Conservation (phyloP, 306 rosid genomes). For the Rosa multiflora region DNA sequence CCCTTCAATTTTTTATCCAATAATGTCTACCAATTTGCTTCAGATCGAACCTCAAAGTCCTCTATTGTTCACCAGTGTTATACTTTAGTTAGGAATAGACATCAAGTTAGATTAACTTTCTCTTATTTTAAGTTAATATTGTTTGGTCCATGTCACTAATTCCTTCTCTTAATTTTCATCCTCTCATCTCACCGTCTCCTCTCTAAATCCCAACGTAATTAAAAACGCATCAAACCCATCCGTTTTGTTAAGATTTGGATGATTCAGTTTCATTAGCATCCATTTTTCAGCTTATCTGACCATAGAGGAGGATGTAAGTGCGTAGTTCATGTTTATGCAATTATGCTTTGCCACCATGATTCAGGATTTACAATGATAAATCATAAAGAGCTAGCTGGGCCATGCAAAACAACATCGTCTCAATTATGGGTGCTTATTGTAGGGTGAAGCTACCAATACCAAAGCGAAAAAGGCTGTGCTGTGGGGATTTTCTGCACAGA, state of each 20-base stretch:
- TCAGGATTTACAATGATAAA: neutral
- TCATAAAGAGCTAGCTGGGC: neutral
- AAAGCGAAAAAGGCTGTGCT: slow-evolving; percentile 35
- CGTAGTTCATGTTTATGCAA: neutral
- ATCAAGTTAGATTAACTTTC: no score
- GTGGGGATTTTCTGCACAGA: slow-evolving; percentile 70
- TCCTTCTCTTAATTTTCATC: neutral
- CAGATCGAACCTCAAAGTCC: neutral
- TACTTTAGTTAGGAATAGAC: neutral
- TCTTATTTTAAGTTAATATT: no score
- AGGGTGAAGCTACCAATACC: slow-evolving; percentile 24
- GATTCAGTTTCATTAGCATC: neutral
- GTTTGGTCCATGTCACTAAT: neutral
- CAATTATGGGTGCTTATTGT: slow-evolving; percentile 30
- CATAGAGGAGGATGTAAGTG: neutral
- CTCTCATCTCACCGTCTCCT: no score
- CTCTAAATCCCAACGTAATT: no score
- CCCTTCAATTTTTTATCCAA: neutral
- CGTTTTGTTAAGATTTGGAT: neutral
- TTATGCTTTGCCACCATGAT: neutral
- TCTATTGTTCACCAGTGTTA: neutral
- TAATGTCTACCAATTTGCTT: neutral
- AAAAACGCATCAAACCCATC: neutral
- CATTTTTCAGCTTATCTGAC: neutral
- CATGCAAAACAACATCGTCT: slow-evolving; percentile 1